These are phyloP conservation scores for Avena insularis DNA, from an alignment of 176 grass and related monocot genomes.

Conservation along the genomic window DNA sequence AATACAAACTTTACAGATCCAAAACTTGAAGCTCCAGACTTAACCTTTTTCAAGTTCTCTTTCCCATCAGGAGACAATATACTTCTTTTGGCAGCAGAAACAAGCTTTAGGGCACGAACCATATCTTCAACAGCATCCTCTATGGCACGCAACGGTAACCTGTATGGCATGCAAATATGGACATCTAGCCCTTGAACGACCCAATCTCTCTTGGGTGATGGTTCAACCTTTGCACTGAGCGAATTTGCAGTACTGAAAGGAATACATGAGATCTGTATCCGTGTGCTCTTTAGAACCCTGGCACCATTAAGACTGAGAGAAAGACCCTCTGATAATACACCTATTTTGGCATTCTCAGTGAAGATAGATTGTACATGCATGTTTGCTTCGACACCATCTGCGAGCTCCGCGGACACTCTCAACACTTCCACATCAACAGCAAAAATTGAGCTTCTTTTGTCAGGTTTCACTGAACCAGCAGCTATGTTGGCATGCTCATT, in stretches of 20 bases:
- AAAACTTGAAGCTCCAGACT: conserved; percentile 65
- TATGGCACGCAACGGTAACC: conserved; percentile 93
- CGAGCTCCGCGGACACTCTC: conserved; percentile 85
- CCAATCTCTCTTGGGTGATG: conserved; percentile 76
- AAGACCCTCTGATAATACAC: conserved; percentile 87
- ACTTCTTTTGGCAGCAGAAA: conserved; percentile 79
- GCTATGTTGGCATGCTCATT: conserved; percentile 46
- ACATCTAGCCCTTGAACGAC: conserved; percentile 92
- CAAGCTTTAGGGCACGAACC: conserved; percentile 85
- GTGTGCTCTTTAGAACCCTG: conserved; percentile 91
- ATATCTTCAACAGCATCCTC: conserved; percentile 98
- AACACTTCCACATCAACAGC: conserved; percentile 88
- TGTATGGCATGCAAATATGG: conserved; percentile 95
- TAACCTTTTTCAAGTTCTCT: conserved; percentile 70
- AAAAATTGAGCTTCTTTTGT: conserved; percentile 81
- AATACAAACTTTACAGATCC: conserved; percentile 92
- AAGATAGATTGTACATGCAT: conserved; percentile 95
- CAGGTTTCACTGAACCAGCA: conserved; percentile 50
- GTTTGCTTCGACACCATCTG: conserved; percentile 91
- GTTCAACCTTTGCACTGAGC: conserved; percentile 61
- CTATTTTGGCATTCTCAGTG: conserved; percentile 97
- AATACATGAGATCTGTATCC: conserved; percentile 90
- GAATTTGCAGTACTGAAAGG: conserved; percentile 60
- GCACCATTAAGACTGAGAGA: conserved; percentile 85
- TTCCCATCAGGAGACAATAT: conserved; percentile 63